phyloP scores from a whole-genome alignment of 345 rosid species.

The Draba incana region DNA sequence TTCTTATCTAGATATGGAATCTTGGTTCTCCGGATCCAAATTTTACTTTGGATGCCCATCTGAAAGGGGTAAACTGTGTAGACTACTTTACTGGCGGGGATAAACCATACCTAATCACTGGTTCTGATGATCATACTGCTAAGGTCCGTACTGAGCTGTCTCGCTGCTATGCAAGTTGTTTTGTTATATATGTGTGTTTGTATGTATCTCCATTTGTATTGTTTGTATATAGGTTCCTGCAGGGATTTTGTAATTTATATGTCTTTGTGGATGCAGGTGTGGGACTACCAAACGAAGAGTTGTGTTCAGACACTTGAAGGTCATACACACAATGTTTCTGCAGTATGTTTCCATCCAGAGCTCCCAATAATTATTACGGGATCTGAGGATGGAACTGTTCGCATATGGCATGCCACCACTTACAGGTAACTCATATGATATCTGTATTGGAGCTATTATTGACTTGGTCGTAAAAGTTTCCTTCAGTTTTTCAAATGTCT shows the following conservation, averaged over 20 bases:
- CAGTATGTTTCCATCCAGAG: slow-evolving; percentile 81
- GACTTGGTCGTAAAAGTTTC: not conserved
- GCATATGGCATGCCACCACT: slow-evolving; percentile 83
- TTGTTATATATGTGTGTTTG: slow-evolving; percentile 17
- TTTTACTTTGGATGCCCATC: slow-evolving; percentile 80
- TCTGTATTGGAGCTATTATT: slow-evolving; percentile 17
- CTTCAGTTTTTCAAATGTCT: slow-evolving; percentile 13
- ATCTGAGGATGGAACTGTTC: slow-evolving; percentile 85
- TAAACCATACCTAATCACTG: slow-evolving; percentile 74
- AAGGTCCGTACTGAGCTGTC: slow-evolving; percentile 58
- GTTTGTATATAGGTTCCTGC: slow-evolving; percentile 24
- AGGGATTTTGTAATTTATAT: slow-evolving; percentile 32
- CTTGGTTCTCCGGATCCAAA: slow-evolving; percentile 77
- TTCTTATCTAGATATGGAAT: slow-evolving; percentile 80
- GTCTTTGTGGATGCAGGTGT: slow-evolving; percentile 55
- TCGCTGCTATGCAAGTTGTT: slow-evolving; percentile 26
- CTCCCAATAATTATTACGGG: slow-evolving; percentile 82
- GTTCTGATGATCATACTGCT: slow-evolving; percentile 91
- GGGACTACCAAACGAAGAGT: slow-evolving; percentile 83
- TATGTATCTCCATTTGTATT: slow-evolving; percentile 24
- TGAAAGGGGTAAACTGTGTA: slow-evolving; percentile 84
- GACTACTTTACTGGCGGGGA: slow-evolving; percentile 79
- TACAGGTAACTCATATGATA: slow-evolving; percentile 54
- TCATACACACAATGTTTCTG: slow-evolving; percentile 89
- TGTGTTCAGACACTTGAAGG: slow-evolving; percentile 84